phyloP scores from a whole-genome alignment of 2,329 filamentous ascomycete species.

The Fulvia fulva region DNA sequence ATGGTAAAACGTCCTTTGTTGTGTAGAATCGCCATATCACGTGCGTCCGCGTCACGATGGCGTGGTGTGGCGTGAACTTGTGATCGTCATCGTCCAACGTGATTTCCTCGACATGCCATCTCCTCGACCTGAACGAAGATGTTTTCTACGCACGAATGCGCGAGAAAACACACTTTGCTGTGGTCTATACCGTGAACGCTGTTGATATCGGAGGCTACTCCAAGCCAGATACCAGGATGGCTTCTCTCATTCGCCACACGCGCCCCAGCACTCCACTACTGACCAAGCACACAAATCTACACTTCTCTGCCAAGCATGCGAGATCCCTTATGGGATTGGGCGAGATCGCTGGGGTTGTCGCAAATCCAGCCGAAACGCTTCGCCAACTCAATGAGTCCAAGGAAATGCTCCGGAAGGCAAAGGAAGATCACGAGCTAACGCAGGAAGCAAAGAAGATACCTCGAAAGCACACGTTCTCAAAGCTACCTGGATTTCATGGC shows the following conservation, averaged over 20 bases:
- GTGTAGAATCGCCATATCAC: not conserved
- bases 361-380: conserved; percentile 17
- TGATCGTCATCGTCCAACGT: not conserved
- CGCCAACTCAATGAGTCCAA: conserved; percentile 18
- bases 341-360: conserved; percentile 13
- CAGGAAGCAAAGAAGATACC: conserved; percentile 18
- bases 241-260: not conserved
- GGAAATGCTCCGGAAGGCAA: conserved; percentile 18
- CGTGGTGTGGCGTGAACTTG: not conserved
- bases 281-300: not conserved
- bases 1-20: too few relatives aligned
- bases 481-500: conserved; percentile 19
- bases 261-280: not conserved
- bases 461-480: conserved; percentile 15
- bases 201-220: not conserved
- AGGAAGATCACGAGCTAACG: conserved; percentile 14
- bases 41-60: not conserved
- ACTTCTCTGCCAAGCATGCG: not conserved
- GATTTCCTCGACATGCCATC: not conserved
- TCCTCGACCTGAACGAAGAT: too few relatives aligned
- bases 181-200: too few relatives aligned
- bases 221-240: not conserved
- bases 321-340: conserved; percentile 15
- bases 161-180: too few relatives aligned
- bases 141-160: too few relatives aligned